Base-by-base conservation (phyloP, 148 eudicot genomes). In the Camellia lanceoleosa region DNA sequence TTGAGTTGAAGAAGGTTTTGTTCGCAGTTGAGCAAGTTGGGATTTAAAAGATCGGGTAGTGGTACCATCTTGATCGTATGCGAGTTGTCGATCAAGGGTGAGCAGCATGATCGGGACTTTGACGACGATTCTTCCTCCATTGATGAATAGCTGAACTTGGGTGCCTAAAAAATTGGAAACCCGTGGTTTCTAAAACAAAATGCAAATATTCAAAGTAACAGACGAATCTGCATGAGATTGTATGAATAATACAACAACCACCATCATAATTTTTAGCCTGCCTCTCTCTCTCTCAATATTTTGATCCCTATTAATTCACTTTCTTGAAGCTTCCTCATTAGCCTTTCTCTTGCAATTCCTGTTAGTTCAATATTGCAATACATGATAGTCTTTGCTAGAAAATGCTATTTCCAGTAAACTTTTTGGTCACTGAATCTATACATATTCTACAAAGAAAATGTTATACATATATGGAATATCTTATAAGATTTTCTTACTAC, bases 151-250 rank as follows among this genome's bases (percentile, higher is more conserved):
- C 82, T 73, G 23, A 80, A 67, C 80, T 85, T 83, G 2, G 87
- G 85, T 65, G 73, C 88, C 91, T 89, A 83, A 61, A 77, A 79
- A 68, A 69, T 47, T 54, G 73, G 18, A 78, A 49, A 75, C 56
- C 42, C 16, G 66, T 11, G 6, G 9, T 15, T 42, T 56, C 51
- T 10, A 30, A 23, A 13, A 76, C 3, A 18, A 76, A 19, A 18
- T n/a, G 56, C 69, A 62, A 46, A 5, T 7, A 46, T 49, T 19
- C 41, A 51, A 47, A 18, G 3, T 13, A n/a, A 10, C 7, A 47
- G 41, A 44, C 5, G 47, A 68, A 75, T 49, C 2, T 8, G 30
- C 59, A 68, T 41, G 15, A 58, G 13, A 58, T 58, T 58, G 61
- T 58, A 11, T 58, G 11, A 58, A 58, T 10, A 58, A 5, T 58